Evolutionary conservation across 345 rosid species (phyloP).

Genomic region (Eutrema japonicum): DNA sequence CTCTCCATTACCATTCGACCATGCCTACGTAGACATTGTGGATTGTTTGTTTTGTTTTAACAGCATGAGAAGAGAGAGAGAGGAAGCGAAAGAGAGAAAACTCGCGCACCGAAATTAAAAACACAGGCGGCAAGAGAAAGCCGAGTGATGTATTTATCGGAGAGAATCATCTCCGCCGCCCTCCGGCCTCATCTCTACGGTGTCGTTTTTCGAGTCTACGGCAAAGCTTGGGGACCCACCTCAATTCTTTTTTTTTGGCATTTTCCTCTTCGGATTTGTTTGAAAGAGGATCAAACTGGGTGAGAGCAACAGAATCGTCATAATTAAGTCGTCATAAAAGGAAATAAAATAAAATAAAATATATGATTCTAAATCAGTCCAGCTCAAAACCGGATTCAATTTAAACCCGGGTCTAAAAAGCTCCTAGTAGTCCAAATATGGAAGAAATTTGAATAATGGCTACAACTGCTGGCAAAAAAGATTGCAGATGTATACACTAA

Average conservation of each 20-base stretch:
- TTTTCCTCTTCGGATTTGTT: slow-evolving; percentile 31
- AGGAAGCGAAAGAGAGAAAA: neutral
- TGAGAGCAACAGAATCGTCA: slow-evolving; percentile 17
- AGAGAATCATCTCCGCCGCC: slow-evolving; percentile 42
- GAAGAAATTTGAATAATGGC: neutral
- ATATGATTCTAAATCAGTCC: neutral
- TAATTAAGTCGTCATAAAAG: slow-evolving; percentile 15
- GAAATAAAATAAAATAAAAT: neutral
- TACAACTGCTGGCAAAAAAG: slow-evolving; percentile 19
- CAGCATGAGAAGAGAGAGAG: slow-evolving; percentile 3
- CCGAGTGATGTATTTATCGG: slow-evolving; percentile 33
- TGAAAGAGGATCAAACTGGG: slow-evolving; percentile 20
- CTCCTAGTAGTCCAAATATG: neutral
- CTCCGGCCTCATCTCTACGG: slow-evolving; percentile 33
- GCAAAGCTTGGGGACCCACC: slow-evolving; percentile 22
- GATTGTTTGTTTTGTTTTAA: slow-evolving; percentile 2
- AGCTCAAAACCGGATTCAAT: neutral
- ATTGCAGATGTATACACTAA: slow-evolving; percentile 6
- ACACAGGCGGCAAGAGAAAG: slow-evolving; percentile 10
- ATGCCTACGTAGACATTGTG: no score
- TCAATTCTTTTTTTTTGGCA: slow-evolving; percentile 1
- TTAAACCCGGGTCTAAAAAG: neutral
- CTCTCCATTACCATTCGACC: no score
- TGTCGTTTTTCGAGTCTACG: slow-evolving; percentile 35
- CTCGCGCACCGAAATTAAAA: slow-evolving; percentile 9